Conservation (phyloP, 768 basidiomycete species). For the Russula foetens region DNA sequence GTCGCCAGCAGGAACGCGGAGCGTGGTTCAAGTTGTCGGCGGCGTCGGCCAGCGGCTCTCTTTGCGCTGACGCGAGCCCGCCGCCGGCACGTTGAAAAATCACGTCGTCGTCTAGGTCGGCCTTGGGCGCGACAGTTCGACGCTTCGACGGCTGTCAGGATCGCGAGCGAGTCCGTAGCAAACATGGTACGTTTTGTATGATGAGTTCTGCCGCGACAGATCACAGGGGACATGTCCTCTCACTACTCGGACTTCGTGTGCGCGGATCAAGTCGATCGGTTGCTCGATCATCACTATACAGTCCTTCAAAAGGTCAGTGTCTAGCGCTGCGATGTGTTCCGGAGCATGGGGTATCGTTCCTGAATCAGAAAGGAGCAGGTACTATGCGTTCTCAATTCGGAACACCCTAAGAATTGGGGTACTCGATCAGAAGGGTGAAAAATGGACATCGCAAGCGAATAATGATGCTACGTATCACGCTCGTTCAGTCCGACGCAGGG, state of each 20-base stretch:
- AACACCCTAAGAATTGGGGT: not conserved
- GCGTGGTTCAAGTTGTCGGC: not conserved
- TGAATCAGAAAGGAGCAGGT: not conserved
- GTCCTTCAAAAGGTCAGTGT: slow-evolving; percentile 3
- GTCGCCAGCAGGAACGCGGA: slow-evolving; percentile 2
- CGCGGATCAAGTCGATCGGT: not conserved
- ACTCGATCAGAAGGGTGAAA: not conserved
- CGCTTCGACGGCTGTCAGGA: not conserved
- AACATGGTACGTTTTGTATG: too few species aligned
- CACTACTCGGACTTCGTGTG: slow-evolving; percentile 1
- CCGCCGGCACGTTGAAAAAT: slow-evolving; percentile 14
- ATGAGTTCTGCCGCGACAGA: too few species aligned
- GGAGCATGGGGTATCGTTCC: not conserved
- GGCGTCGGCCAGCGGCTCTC: not conserved
- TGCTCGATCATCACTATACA: slow-evolving; percentile 5
- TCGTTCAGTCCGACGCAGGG: slow-evolving; percentile 2
- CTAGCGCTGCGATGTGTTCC: not conserved
- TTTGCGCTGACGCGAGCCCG: slow-evolving; percentile 5
- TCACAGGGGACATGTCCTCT: not conserved
- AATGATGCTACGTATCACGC: not conserved
- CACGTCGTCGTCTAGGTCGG: slow-evolving; percentile 4
- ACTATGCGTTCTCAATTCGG: too few species aligned
- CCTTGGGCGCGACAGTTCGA: not conserved
- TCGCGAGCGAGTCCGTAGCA: not conserved
- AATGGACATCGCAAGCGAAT: not conserved